A percentile compares a stretch with the other conserved stretches of the same genome.
phyloP scores from a whole-genome alignment of 768 basidiomycete genomes.

The Cyclocybe cylindracea region DNA sequence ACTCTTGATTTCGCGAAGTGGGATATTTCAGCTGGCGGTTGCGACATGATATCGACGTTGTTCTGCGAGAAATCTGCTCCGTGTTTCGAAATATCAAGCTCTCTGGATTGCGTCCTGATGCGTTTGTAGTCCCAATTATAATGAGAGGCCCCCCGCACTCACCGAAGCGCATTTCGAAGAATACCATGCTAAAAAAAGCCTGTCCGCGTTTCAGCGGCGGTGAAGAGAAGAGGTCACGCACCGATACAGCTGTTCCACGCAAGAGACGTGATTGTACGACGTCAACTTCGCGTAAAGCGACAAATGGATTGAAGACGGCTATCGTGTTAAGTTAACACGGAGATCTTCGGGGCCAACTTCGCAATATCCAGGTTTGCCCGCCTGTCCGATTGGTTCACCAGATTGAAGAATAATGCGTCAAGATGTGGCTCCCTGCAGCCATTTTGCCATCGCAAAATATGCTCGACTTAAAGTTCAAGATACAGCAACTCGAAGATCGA shows the following conservation, averaged over 20 bases:
- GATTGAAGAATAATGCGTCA: neutral
- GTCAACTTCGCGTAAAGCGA: neutral
- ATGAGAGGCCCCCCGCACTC: neutral
- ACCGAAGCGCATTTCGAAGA: neutral
- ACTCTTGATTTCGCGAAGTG: too few relatives aligned
- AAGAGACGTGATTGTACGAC: neutral
- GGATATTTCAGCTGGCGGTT: too few relatives aligned
- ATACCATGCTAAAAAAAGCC: neutral
- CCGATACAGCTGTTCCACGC: neutral
- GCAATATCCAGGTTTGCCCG: constrained; percentile 2
- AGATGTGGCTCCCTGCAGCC: neutral
- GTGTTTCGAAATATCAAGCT: too few relatives aligned
- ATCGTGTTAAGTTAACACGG: neutral
- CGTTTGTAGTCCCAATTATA: neutral
- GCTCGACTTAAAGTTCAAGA: neutral
- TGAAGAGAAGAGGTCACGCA: neutral
- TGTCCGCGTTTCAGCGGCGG: neutral
- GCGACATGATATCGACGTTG: too few relatives aligned
- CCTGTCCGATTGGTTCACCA: neutral
- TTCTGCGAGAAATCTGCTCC: too few relatives aligned
- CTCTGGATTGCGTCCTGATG: too few relatives aligned
- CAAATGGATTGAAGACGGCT: neutral
- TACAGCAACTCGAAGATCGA: neutral
- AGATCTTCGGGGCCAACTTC: neutral
- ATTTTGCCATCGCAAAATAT: neutral